Base-by-base conservation (phyloP, 2,329 filamentous ascomycete genomes). In the Cyphellophora europaea region DNA sequence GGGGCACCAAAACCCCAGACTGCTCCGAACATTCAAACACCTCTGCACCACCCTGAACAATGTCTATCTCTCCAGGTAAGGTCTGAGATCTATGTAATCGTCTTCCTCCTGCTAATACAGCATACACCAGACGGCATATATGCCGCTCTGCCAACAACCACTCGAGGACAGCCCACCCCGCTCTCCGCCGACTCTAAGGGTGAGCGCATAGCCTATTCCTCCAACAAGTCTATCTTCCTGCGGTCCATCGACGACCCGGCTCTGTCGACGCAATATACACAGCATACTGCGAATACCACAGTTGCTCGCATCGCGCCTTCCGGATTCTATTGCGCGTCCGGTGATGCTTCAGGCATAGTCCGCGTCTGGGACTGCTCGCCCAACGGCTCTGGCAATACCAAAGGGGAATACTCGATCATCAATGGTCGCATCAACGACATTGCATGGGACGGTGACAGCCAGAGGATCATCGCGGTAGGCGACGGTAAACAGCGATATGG, bases 391-490 rank as follows among this genome's bases (percentile, higher is more conserved):
- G 49, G 47, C 19, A 84, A 80, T 52, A 94, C 86, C 30, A 93
- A 93, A 61, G 85, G 88, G 48, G 89, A 96, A 61, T 96, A 94
- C 62, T 74, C 78, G 54, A 95, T 96, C 61, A 88, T 96, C 53
- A 87, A 84, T 19, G 91, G 91, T 10, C 81, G 85, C 35, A 89
- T 98, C 63, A 93, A 94, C 56, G 91, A 98, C 57, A 77, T 98
- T 47, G 89, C 87, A 1, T 98, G 91, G 88, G 91, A 96, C 53
- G 89, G 88, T 38, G 91, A 98, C 61, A 93, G 84, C 42, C 88
- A 95, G 66, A 81, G 91, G 32, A 81, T 98, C 54, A 95, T 96
- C 52, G 91, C 89, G 3, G 89, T 98, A 4, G 91, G 91, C 29
- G 84, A 96, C 50, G 91, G 91, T 33, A 88, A 89, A 54, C 87